Evolutionary conservation across 305 asterid species (phyloP), one percentile per base, ranked within the genome.

Genomic region (Nicotiana rustica): DNA sequence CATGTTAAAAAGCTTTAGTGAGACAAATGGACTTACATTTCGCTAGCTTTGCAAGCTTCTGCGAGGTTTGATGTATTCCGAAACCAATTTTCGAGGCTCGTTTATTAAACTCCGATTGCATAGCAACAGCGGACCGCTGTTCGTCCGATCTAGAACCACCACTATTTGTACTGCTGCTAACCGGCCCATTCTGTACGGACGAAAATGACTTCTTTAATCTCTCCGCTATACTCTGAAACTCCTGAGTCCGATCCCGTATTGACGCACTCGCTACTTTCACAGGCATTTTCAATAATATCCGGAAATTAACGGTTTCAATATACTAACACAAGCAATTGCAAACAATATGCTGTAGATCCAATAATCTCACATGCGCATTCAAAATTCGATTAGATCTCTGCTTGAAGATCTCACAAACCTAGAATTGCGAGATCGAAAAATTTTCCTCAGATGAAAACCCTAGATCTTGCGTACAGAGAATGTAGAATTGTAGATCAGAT

Each of bases 41-140:
- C 4, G 98, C 97, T 83, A 96, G 97, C 92, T 93, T 93, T 47
- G 97, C 87, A 66, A 96, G 92, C 90, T 94, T 96, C 89, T 93
- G 97, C 61, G 98, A 96, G n/a, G 98, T 93, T 85, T 93, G 97
- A 82, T 94, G 98, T 78, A 94, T 94, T 81, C 93, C 98, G 18
- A 89, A 86, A 64, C 97, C 96, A 76, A 96, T 91, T 81, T 92
- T 92, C 76, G 98, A 92, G 67, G 98, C 99, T 89, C 92, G 91
- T 61, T 86, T 85, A 77, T 90, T 91, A 81, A 96, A 96, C 84
- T 96, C 98, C 44, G 98, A 94, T 82, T 94, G 98, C 89, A 89
- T 82, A 82, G 97, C 93, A 78, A 85, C 83, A 56, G 89, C 85
- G n/a, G 92, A 80, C 83, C 90, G 33, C 60, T 82, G 92, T 82